Base-by-base conservation (phyloP, 768 basidiomycete species). In the Rhodotorula graminis region DNA sequence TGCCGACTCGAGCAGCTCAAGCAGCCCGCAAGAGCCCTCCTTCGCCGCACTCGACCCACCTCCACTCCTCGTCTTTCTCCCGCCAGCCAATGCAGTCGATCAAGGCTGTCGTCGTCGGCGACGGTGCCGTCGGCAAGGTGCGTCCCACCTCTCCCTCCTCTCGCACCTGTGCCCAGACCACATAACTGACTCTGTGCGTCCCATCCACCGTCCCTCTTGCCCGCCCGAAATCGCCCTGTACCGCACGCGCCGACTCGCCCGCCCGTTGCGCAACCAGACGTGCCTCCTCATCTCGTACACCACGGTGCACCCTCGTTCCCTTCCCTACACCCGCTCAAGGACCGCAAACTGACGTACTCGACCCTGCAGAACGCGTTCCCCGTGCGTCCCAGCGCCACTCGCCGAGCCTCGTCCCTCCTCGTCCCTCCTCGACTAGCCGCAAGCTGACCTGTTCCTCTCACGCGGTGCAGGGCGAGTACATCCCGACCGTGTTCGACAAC, bases 201-300 rank as follows among this genome's bases (percentile, higher is more conserved):
- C n/a, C n/a, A n/a, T n/a, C n/a, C n/a, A n/a, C n/a, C n/a, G n/a
- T n/a, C n/a, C n/a, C n/a, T n/a, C n/a, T n/a, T n/a, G n/a, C n/a
- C n/a, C n/a, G n/a, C n/a, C n/a, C n/a, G n/a, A n/a, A n/a, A n/a
- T n/a, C n/a, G n/a, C n/a, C n/a, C n/a, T n/a, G n/a, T n/a, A n/a
- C n/a, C n/a, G n/a, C n/a, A n/a, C n/a, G n/a, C n/a, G n/a, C 23
- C 31, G 15, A 5, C 50, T 21, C 58, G 6, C 19, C 60, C 23
- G 2, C 18, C 52, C 52, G n/a, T 14, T 29, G 27, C 40, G 27
- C 0, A 7, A 9, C 2, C 79, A 98, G 96, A 98, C 96, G 66
- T 99, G 96, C 83, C 88, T 99, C 71, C 87, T 99, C 79, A 99
- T 99, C 81, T 98, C 95, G 64, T 99, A 99, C 84, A 99, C 96